Base-by-base conservation (phyloP, 1,284 basidiomycete genomes). In the Rhodotorula sp. region DNA sequence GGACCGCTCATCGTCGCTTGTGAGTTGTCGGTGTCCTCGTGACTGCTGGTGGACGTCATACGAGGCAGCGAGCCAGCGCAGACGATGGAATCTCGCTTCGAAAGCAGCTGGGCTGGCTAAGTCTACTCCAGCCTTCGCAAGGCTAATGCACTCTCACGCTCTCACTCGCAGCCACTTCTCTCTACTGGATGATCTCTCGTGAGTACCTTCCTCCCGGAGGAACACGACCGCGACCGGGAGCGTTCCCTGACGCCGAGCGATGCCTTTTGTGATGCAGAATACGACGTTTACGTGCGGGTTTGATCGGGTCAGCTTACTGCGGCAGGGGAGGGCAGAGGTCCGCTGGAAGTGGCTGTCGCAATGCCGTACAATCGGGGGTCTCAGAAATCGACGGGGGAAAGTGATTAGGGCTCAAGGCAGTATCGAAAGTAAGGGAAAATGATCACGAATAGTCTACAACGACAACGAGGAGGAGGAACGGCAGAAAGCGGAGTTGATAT, bases 1-100 rank as follows among this genome's bases (percentile, higher is more conserved):
- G 89, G 88, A 71, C 92, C 96, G 0, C 84, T 96, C 64, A 84
- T 97, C 70, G 91, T 98, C 29, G 90, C 93, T 21, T 89, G 96
- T 97, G 81, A 85, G 92, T 84, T 6, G 12, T 12, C n/a, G n/a
- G 29, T 14, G 10, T 16, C 16, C 49, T 20, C n/a, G 20, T 51
- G 49, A 51, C 49, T 20, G 21, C 21, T 10, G 20, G 49, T 10
- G 20, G 21, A 51, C 5, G 20, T n/a, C 49, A 12, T 12, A n/a
- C 34, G 34, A 34, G 34, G 34, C 34, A 34, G 34, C 34, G 34
- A 34, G 34, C 34, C 34, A 34, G 34, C 34, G 34, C 34, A 6
- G 34, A 34, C 34, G 34, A 43, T 14, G 39, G 39, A 43, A 14
- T 12, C 12, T 43, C 2, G 8, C 39, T 43, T 43, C 39, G 39